Conservation (phyloP, 139 green algal species). For the Chlamydomonas sphaeroides region DNA sequence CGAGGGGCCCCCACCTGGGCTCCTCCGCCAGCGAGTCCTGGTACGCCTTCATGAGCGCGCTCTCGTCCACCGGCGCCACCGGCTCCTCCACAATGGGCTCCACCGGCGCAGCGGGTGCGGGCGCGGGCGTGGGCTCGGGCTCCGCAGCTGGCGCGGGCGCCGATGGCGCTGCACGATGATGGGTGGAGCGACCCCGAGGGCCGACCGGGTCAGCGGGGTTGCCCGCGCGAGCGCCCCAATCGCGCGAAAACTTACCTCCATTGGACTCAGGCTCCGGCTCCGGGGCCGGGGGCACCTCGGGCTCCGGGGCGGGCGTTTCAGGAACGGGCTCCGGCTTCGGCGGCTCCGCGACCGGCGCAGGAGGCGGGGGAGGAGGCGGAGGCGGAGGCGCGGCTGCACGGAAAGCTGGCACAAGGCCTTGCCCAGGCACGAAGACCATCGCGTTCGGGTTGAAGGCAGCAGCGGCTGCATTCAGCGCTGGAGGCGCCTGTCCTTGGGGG, state of each 20-base stretch:
- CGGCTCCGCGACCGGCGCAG: slow-evolving; percentile 15
- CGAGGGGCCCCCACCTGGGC: slow-evolving; percentile 51
- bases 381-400: slow-evolving; percentile 76
- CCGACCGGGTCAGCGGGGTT: background rate
- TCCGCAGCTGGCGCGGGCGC: slow-evolving; percentile 5
- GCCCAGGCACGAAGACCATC: slow-evolving; percentile 23
- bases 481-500: slow-evolving; percentile 5
- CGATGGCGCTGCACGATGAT: background rate
- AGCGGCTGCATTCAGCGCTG: background rate
- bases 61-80: slow-evolving; percentile 58
- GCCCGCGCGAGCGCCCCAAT: too few species aligned
- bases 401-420: slow-evolving; percentile 50
- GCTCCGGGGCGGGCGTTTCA: background rate
- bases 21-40: slow-evolving; percentile 73
- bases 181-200: too few species aligned
- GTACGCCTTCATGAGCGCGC: slow-evolving; percentile 62
- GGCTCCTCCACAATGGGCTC: slow-evolving; percentile 45
- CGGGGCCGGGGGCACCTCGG: background rate
- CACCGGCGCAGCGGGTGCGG: background rate
- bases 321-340: slow-evolving; percentile 21
- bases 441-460: slow-evolving; percentile 19
- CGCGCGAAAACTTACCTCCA: background rate
- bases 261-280: background rate
- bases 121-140: slow-evolving; percentile 11
- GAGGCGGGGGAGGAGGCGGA: slow-evolving; percentile 34